Evolutionary conservation across 2,329 filamentous ascomycete species (phyloP), one percentile per base, ranked within the genome.

Genomic region (Nakataea oryzae): DNA sequence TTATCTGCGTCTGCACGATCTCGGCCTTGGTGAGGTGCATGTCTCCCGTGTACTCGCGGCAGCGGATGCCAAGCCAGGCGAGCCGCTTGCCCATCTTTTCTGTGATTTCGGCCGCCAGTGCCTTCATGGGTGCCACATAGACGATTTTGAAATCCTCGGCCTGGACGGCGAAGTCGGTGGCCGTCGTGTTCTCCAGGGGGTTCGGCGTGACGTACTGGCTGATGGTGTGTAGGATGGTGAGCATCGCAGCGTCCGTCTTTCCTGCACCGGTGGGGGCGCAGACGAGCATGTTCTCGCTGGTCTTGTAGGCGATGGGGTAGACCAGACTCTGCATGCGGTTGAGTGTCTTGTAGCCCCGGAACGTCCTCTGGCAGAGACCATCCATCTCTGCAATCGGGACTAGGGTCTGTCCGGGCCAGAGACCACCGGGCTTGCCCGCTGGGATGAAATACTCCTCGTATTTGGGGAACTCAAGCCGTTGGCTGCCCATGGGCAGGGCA

Each of bases 121-220:
- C 96, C 74, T 99, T 99, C 96, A 99, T 99, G 0, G 95, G 96
- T 1, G 96, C 95, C 54, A 99, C 95, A 69, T 99, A 99, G 62
- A 99, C 92, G 68, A 99, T 93, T 75, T 99, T 97, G 82, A 97
- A 97, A 68, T 96, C 91, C 61, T 96, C 89, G 0, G 86, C 78
- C 63, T 89, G 82, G n/a, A 96, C 90, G 1, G 83, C 84, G 70
- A 97, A 97, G 54, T 96, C 89, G 0, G 82, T 86, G 0, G 89
- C 86, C 61, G 86, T 78, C 0, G 85, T 85, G 54, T 91, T 79
- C 63, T 96, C 90, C 12, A 88, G 80, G 0, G 93, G 93, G 67
- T 86, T 92, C 0, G 95, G 93, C 0, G 82, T 79, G 28, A 90
- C 84, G 69, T 97, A 93, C 72, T 96, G 93, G 1, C 90, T 86